Percentiles rank a stretch among this genome's conserved stretches.
phyloP scores from a whole-genome alignment of 2,329 filamentous ascomycete genomes.

The Colletotrichum agaves region DNA sequence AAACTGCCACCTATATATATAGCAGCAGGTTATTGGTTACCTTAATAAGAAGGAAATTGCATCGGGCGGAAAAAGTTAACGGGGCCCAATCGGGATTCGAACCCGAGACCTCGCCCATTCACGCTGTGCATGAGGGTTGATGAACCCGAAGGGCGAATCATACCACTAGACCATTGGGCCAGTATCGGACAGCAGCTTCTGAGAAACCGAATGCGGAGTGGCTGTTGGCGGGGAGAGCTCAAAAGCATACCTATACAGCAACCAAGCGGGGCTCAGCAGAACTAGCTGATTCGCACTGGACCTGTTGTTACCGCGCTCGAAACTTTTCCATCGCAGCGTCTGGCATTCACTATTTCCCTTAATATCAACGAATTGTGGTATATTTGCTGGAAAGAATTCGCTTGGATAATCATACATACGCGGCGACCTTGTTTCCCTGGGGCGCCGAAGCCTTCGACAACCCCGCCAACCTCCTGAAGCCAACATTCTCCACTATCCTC shows the following conservation, averaged over 20 bases:
- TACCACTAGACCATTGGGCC: slow-evolving; percentile 37
- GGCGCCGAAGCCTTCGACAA: slow-evolving; percentile 24
- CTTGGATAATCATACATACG: no score
- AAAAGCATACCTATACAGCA: background rate
- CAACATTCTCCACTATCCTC: slow-evolving; percentile 49
- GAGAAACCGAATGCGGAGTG: slow-evolving; percentile 13
- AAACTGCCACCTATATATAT: no score
- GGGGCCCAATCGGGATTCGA: slow-evolving; percentile 34
- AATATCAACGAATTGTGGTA: no score
- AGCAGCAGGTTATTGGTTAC: no score
- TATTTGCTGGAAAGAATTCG: no score
- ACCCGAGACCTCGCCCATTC: slow-evolving; percentile 35
- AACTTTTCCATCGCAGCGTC: no score
- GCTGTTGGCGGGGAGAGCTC: background rate
- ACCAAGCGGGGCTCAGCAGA: no score
- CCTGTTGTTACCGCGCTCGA: no score
- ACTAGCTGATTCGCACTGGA: no score
- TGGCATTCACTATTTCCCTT: no score
- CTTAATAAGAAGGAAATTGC: no score
- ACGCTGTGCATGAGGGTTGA: slow-evolving; percentile 20
- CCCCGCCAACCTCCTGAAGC: slow-evolving; percentile 48
- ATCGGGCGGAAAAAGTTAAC: background rate
- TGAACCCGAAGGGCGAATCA: slow-evolving; percentile 35
- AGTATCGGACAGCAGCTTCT: background rate
- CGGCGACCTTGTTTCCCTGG: no score